These are phyloP conservation scores for Plectosphaerella sp. DNA, from an alignment of 2,329 filamentous ascomycete species.

Conservation along the genomic window DNA sequence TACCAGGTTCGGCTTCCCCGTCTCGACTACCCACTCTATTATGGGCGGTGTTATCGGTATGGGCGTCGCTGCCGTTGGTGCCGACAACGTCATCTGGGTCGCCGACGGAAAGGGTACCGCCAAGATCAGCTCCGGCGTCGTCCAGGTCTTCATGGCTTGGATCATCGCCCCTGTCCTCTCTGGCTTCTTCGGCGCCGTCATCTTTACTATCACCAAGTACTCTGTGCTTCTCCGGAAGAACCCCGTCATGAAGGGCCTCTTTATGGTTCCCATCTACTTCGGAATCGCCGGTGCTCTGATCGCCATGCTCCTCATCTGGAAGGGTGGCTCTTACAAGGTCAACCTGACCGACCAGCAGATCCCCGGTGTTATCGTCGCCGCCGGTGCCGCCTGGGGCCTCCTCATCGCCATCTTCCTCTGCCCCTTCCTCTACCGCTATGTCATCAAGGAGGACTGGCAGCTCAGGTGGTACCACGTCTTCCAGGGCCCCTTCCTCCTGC, in stretches of 20 bases:
- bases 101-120: constrained; percentile 18
- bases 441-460: constrained; percentile 52
- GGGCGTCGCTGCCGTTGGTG: constrained; percentile 36
- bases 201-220: constrained; percentile 37
- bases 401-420: constrained; percentile 44
- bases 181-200: constrained; percentile 35
- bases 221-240: constrained; percentile 35
- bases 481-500: constrained; percentile 42
- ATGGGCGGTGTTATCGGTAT: constrained; percentile 40
- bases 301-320: constrained; percentile 14
- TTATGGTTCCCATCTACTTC: constrained; percentile 51
- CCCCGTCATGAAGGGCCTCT: constrained; percentile 34
- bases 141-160: constrained; percentile 42
- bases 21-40: constrained; percentile 42
- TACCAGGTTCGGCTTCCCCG: constrained; percentile 25
- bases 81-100: constrained; percentile 34
- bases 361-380: constrained; percentile 43
- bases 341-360: constrained; percentile 24
- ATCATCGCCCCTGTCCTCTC: constrained; percentile 40
- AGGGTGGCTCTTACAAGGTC: constrained; percentile 12
- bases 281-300: constrained; percentile 39
- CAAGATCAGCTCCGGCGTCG: constrained; percentile 29
- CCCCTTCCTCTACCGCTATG: constrained; percentile 47
- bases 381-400: constrained; percentile 37
- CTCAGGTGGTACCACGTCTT: constrained; percentile 47